Evolutionary conservation across 148 eudicot species (phyloP).

Genomic region (Rhododendron griersonianum): DNA sequence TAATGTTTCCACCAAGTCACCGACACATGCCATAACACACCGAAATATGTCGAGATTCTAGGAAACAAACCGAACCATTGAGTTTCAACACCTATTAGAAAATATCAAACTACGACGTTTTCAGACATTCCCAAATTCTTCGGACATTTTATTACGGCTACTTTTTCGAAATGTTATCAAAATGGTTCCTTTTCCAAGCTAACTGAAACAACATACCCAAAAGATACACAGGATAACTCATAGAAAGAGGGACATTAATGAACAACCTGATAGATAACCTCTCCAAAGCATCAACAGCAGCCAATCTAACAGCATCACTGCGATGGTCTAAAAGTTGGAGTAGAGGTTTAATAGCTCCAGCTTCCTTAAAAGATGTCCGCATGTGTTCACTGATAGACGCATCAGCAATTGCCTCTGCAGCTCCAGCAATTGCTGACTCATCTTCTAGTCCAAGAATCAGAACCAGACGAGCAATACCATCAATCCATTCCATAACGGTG

Average conservation of each 20-base stretch:
- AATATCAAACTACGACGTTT: background rate
- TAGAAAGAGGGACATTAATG: background rate
- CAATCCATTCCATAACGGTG: conserved; percentile 69
- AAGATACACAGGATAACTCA: background rate
- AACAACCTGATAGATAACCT: conserved; percentile 67
- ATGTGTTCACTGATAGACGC: conserved; percentile 58
- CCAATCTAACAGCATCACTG: conserved; percentile 37
- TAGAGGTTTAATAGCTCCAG: conserved; percentile 67
- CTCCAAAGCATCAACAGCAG: conserved; percentile 62
- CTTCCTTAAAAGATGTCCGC: conserved; percentile 68
- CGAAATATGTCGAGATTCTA: background rate
- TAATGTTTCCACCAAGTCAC: background rate
- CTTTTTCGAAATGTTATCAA: background rate
- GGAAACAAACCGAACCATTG: background rate
- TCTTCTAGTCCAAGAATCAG: conserved; percentile 82
- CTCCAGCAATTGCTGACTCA: conserved; percentile 64
- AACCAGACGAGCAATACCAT: conserved; percentile 85
- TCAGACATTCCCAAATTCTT: background rate
- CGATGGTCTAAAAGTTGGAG: conserved; percentile 43
- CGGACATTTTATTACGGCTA: background rate
- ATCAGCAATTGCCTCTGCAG: conserved; percentile 70
- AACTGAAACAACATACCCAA: background rate
- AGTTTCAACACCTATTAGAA: background rate
- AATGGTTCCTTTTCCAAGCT: background rate
- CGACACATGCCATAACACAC: background rate